Base-by-base conservation (phyloP, 805 yeast genomes). In the Yamadazyma ubonensis region DNA sequence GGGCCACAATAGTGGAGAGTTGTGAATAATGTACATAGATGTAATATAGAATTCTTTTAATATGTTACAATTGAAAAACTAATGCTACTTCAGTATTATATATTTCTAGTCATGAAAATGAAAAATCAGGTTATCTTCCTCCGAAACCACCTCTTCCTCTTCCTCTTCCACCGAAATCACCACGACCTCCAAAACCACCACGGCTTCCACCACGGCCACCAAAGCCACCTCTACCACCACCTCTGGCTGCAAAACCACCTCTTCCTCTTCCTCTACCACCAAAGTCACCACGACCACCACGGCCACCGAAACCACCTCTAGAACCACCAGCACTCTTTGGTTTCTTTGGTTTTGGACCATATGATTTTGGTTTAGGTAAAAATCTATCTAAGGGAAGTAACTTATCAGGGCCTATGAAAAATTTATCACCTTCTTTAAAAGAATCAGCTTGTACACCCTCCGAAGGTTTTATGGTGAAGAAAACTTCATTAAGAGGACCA, bases 401-500 rank as follows among this genome's bases (percentile, higher is more conserved):
- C 69, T 93, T 93, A 68, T 93, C 98, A 39, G 95, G 87, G 43
- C 90, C 96, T 67, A 93, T 93, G 73, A 70, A 93, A 63, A 93
- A 91, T 70, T 90, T 90, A 67, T 93, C 99, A 53, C 98, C 99
- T 33, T 79, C 85, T 67, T 88, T 88, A 77, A 93, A 93, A 38
- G 96, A 86, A 26, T 77, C 67, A 41, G 99, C 96, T 63, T 86
- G 93, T 38, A 93, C 93, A 59, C 99, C 99, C 61, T 93, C 99
- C 38, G 86, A 75, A 42, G 97, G 93, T 70, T 93, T 93, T 54
- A 93, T 82, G 27, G 99, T 93, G 77, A 93, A 93, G 62, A 78
- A 91, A n/a, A 93, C 97, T 69, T 93, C 99, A 62, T 93, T 93
- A 61, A 93, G 70, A 34, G 99, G 98, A 37, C 99, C 99, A 52